Percentiles rank a stretch among this genome's conserved stretches.
Conservation (phyloP, 1,284 basidiomycete genomes). For the Apiotrichum sp. region DNA sequence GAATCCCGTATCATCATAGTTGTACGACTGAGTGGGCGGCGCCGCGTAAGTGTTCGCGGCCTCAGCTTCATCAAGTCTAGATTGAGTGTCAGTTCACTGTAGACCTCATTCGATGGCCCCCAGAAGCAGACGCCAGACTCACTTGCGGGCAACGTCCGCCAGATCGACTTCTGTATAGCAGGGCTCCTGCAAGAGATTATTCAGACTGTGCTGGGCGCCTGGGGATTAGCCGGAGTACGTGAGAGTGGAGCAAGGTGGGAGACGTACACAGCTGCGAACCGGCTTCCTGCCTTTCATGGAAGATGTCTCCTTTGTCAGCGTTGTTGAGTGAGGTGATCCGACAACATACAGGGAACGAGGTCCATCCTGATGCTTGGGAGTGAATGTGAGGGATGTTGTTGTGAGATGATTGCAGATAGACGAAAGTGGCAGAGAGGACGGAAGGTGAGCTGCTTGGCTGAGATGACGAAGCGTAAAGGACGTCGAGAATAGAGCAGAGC, state of each 20-base stretch:
- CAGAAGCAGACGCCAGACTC: constrained; percentile 10
- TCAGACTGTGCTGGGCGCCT: constrained; percentile 50
- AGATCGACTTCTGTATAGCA: constrained; percentile 76
- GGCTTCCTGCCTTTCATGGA: constrained; percentile 45
- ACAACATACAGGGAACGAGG: constrained; percentile 7
- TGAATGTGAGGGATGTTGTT: neutral
- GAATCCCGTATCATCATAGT: constrained; percentile 91
- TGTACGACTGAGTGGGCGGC: constrained; percentile 54
- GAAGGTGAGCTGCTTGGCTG: too few species aligned
- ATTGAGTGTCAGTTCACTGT: neutral
- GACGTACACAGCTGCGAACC: constrained; percentile 45
- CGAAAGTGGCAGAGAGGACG: too few species aligned
- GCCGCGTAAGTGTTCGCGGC: constrained; percentile 37
- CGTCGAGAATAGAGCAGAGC: too few species aligned
- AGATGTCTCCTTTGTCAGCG: constrained; percentile 30
- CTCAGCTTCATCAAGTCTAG: constrained; percentile 50
- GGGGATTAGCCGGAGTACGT: neutral
- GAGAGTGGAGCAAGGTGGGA: neutral
- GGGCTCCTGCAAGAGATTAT: constrained; percentile 49
- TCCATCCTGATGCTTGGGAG: constrained; percentile 7
- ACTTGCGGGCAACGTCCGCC: constrained; percentile 62
- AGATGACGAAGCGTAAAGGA: too few species aligned
- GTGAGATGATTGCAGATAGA: too few species aligned
- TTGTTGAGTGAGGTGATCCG: too few species aligned
- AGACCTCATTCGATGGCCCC: neutral